Base-by-base conservation (phyloP, 352 stramenopile species). In the Pseudoperonospora humuli region DNA sequence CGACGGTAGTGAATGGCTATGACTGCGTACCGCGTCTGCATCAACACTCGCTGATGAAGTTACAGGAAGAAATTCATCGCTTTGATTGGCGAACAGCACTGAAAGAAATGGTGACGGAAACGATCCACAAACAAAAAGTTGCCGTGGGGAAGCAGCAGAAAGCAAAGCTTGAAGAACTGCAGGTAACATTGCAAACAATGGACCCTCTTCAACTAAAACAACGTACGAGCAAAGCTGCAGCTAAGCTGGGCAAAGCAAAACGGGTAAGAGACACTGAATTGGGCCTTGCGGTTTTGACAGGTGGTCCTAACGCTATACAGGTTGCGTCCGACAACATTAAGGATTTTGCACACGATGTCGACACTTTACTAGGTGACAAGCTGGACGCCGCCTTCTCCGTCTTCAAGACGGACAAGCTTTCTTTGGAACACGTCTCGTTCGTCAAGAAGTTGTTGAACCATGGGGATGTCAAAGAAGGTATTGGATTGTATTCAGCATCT, bases 1-100 rank as follows among this genome's bases (percentile, higher is more conserved):
- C 76, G 7, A 75, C 63, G 2, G 61, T 93, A 20, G 71, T 93
- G 23, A 77, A 86, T 26, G 77, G 77, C 15, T 83, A 89, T 50
- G 80, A 93, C 57, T 90, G 77, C 40, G 76, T 93, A 11, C 80
- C 80, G 7, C 74, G 80, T 11, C 54, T 90, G 26, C 79, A 89
- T 32, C 75, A 87, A 45, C 71, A 88, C 50, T 87, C 73, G 33
- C 59, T 93, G 21, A 28, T 76, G 6, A 56, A 67, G 17, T 45
- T 93, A 26, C 77, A 86, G 39, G 54, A 72, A 14, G 66, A 90
- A 44, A 72, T 93, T 21, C 61, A 54, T 3, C 44, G 39, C 28
- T 91, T 91, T 39, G 64, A 87, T 56, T 92, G 76, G 79, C 56
- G 72, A 25, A 43, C 61, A 3, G 59, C 58, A 23, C 57, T 87